Conservation (phyloP, 257 asterid species). For the Nicotiana tomentosiformis region DNA sequence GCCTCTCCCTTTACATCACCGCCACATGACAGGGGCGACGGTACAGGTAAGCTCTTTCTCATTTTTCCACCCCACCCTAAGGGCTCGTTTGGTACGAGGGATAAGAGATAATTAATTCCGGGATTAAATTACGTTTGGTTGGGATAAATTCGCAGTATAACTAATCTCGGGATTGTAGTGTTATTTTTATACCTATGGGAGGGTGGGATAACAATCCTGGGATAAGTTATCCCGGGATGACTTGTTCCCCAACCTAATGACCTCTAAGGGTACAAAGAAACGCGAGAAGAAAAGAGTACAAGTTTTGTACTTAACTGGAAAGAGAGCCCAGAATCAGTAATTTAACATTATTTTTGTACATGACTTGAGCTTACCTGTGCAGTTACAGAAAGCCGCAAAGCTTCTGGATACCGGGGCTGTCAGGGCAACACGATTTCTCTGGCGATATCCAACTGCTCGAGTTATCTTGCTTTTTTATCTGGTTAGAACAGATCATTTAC, state of each 20-base stretch:
- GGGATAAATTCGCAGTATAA: no score
- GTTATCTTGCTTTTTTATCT: slow-evolving; percentile 79
- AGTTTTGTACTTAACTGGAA: background rate
- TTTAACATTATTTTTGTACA: background rate
- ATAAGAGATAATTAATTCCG: no score
- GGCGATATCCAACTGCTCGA: slow-evolving; percentile 98
- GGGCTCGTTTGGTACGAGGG: no score
- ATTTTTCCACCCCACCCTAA: slow-evolving; percentile 11
- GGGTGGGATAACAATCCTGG: no score
- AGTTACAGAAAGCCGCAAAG: slow-evolving; percentile 97
- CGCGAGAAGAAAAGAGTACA: background rate
- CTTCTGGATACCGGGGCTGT: slow-evolving; percentile 90
- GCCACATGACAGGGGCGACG: slow-evolving; percentile 81
- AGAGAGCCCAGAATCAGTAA: background rate
- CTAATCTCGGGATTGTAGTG: no score
- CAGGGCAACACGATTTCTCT: slow-evolving; percentile 92
- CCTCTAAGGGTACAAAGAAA: background rate
- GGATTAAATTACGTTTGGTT: no score
- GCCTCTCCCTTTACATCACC: slow-evolving; percentile 96
- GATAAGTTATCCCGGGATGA: no score
- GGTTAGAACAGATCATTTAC: slow-evolving; percentile 44
- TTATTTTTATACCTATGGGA: no score
- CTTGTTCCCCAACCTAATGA: no score
- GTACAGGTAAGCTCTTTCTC: slow-evolving; percentile 53
- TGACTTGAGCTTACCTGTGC: slow-evolving; percentile 23